Percentiles rank a stretch among this genome's conserved stretches.
Evolutionary conservation across 2,329 filamentous ascomycete genomes (phyloP).

Genomic region (Aspergillus unguis): DNA sequence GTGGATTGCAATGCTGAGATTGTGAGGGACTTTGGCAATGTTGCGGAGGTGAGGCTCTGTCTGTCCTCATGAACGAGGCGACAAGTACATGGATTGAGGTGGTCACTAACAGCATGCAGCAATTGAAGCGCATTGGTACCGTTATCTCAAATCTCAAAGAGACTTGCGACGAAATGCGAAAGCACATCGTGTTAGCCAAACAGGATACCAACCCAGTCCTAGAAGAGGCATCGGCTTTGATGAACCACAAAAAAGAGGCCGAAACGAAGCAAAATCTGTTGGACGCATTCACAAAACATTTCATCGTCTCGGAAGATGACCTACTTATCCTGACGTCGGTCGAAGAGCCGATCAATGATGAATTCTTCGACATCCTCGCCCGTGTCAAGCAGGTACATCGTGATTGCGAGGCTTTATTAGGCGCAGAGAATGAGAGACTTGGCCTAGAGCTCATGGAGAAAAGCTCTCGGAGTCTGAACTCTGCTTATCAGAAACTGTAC

Average conservation of each 20-base stretch:
- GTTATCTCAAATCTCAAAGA: constrained; percentile 76
- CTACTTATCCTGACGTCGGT: constrained; percentile 70
- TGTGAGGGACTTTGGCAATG: constrained; percentile 79
- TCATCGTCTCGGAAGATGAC: constrained; percentile 80
- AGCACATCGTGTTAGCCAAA: constrained; percentile 71
- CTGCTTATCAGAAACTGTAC: constrained; percentile 92
- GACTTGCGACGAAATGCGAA: constrained; percentile 76
- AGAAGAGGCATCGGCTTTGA: constrained; percentile 70
- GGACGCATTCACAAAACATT: constrained; percentile 73
- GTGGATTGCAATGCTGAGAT: constrained; percentile 90
- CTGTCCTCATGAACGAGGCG: constrained; percentile 6
- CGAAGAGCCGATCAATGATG: constrained; percentile 77
- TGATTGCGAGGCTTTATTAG: constrained; percentile 84
- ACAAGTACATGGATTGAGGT: not conserved
- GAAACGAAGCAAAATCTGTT: constrained; percentile 79
- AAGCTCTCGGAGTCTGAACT: constrained; percentile 79
- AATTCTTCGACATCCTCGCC: constrained; percentile 73
- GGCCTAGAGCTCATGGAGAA: constrained; percentile 90
- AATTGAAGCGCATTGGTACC: constrained; percentile 78
- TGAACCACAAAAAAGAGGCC: constrained; percentile 68
- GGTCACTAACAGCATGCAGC: constrained; percentile 48
- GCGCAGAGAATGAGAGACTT: constrained; percentile 82
- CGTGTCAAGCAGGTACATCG: constrained; percentile 83
- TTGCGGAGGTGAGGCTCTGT: constrained; percentile 66
- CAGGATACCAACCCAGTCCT: constrained; percentile 70